Evolutionary conservation across 345 rosid species (phyloP).

Genomic region (Eucalyptus cladocalyx): DNA sequence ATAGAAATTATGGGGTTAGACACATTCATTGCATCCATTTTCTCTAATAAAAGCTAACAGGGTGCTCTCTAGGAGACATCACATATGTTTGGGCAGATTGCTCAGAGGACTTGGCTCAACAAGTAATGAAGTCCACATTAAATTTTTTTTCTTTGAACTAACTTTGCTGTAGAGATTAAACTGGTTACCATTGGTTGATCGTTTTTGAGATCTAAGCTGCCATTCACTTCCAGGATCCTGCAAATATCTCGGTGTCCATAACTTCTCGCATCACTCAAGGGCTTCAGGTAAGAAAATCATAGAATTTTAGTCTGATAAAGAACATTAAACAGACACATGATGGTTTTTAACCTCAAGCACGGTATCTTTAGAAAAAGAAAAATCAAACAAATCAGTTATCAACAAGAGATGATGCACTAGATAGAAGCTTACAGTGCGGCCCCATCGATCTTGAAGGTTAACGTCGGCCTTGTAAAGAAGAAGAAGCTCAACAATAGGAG

Average conservation of each 20-base stretch:
- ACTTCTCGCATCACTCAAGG: conserved; percentile 50
- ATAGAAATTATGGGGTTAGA: not conserved
- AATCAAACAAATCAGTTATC: not conserved
- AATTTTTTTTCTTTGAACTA: accelerated
- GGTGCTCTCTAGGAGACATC: not conserved
- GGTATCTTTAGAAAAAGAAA: not conserved
- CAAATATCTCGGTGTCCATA: conserved; percentile 52
- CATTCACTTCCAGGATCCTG: conserved; percentile 57
- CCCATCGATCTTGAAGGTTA: conserved; percentile 52
- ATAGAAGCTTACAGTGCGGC: conserved; percentile 21
- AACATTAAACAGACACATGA: not conserved
- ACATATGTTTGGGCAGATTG: not conserved
- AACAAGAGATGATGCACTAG: not conserved
- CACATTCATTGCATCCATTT: not conserved
- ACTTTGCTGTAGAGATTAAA: not conserved
- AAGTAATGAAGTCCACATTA: not conserved
- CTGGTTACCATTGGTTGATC: conserved; percentile 31
- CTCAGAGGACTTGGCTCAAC: not conserved
- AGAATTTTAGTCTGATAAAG: not conserved
- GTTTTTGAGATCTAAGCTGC: conserved; percentile 32
- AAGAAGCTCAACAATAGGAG: conserved; percentile 56
- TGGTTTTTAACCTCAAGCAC: not conserved
- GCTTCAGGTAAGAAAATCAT: conserved; percentile 9
- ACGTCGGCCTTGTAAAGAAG: conserved; percentile 38
- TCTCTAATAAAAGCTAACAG: not conserved